These are phyloP conservation scores for Penicillium waksmanii DNA, from an alignment of 495 filamentous ascomycete species.

Conservation along the genomic window DNA sequence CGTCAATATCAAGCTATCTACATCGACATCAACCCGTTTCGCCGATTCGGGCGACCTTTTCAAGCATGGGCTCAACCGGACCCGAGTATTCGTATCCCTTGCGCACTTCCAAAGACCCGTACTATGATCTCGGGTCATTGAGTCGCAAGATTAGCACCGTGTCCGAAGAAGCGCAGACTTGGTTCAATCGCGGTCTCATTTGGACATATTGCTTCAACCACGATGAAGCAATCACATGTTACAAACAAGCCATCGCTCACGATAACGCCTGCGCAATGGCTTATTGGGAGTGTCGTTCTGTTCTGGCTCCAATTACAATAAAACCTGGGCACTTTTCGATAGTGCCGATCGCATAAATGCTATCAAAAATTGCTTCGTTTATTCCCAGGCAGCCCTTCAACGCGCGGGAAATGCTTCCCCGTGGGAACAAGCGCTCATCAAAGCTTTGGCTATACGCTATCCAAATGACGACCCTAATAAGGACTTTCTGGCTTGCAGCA, in stretches of 20 bases:
- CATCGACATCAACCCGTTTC: background rate
- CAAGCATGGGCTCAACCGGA: background rate
- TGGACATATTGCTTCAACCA: constrained; percentile 71
- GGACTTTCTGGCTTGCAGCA: constrained; percentile 52
- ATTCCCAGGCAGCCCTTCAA: constrained; percentile 39
- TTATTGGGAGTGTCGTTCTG: constrained; percentile 67
- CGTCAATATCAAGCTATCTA: background rate
- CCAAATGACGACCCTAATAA: constrained; percentile 36
- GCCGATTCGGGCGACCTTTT: background rate
- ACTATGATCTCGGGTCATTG: constrained; percentile 61
- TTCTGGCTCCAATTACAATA: constrained; percentile 71
- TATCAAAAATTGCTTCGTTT: constrained; percentile 41
- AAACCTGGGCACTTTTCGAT: constrained; percentile 67
- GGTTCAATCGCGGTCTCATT: constrained; percentile 65
- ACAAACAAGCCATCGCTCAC: constrained; percentile 54
- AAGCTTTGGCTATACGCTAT: constrained; percentile 56
- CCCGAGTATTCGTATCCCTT: background rate
- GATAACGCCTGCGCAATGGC: constrained; percentile 62
- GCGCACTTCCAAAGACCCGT: constrained; percentile 20
- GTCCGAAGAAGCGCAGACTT: constrained; percentile 52
- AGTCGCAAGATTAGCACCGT: constrained; percentile 49
- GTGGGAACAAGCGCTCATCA: constrained; percentile 56
- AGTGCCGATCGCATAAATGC: constrained; percentile 45
- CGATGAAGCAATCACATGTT: constrained; percentile 61
- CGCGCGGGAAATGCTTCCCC: constrained; percentile 27